Percentiles rank a stretch among this genome's conserved stretches.
phyloP scores from a whole-genome alignment of 1,284 basidiomycete species.

The Cryptococcus deneoformans region DNA sequence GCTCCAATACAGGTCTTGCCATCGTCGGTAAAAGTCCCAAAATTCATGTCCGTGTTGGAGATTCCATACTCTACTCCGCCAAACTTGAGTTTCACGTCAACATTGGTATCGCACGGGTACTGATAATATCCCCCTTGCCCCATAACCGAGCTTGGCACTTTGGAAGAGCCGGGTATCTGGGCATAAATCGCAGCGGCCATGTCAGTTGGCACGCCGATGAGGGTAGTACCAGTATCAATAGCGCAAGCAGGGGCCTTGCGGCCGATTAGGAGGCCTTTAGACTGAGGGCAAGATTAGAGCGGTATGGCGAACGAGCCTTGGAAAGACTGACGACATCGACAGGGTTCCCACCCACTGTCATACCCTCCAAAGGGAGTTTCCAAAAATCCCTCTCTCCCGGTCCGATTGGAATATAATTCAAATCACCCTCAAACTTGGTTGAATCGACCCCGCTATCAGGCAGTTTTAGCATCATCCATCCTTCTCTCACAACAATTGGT shows the following conservation, averaged over 20 bases:
- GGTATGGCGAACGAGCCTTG: background rate
- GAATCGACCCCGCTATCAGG: constrained; percentile 53
- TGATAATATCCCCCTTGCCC: constrained; percentile 69
- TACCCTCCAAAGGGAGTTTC: constrained; percentile 51
- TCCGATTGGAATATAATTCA: constrained; percentile 68
- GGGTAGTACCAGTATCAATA: constrained; percentile 72
- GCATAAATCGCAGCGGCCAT: constrained; percentile 65
- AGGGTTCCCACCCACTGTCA: constrained; percentile 47
- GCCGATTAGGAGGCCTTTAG: background rate
- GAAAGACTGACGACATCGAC: constrained; percentile 38
- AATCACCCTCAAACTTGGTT: constrained; percentile 68
- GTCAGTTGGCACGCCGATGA: constrained; percentile 75
- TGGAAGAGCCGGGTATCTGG: constrained; percentile 65
- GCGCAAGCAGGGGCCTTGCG: constrained; percentile 29
- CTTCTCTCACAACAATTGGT: background rate
- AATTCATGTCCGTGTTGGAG: constrained; percentile 71
- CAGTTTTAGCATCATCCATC: background rate
- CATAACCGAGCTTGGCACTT: constrained; percentile 54
- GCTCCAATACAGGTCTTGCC: constrained; percentile 69
- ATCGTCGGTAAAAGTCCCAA: constrained; percentile 54
- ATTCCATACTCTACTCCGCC: constrained; percentile 62
- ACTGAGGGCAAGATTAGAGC: background rate
- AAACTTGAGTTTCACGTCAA: constrained; percentile 70
- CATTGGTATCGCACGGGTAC: constrained; percentile 66
- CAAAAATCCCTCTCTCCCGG: constrained; percentile 50